Evolutionary conservation across 1,139 yeast genomes (phyloP), one percentile per base, ranked within the genome.

Genomic region (Meyerozyma sp.): DNA sequence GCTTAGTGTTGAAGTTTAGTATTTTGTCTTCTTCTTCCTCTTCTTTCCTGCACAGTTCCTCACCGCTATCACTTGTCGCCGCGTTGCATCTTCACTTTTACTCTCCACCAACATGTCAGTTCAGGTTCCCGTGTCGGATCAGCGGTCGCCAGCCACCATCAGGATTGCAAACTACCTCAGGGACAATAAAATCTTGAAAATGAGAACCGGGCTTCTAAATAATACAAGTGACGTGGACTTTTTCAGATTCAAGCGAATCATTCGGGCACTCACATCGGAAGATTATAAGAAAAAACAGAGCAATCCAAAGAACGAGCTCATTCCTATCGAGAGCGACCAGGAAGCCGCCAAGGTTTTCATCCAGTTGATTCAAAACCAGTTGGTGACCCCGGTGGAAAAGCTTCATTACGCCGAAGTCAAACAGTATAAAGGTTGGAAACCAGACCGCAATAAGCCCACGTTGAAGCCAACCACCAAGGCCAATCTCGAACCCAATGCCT

Each of bases 161-260:
- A 82, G 83, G 27, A 66, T 91, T 44, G 96, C 95, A 37, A 75
- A 77, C 46, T 86, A 75, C 50, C 68, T 90, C 47, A 81, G 93
- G 50, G 80, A 81, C 54, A 77, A 85, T 59, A 61, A 72, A 37
- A 64, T 67, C 25, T 72, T 93, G 52, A 93, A 93, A 59, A 85
- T 81, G 60, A 81, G 98, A 56, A 79, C 81, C 46, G 98, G 97
- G 6, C 67, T 84, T 38, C 69, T 87, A 44, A 82, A 82, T 56
- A 84, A 84, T 43, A 77, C 79, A 49, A 79, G 79, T 32, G 77
- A 73, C 44, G 76, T 80, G 36, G 95, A 88, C 48, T 91, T 93
- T 62, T 93, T 93, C 76, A 75, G 95, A 54, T 86, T 73, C 61
- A 93, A 94, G 63, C 77, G 98, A 56, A 84, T 89, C 39, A 68